Conservation (phyloP, 768 basidiomycete species). For the Pleurotus tuoliensis region DNA sequence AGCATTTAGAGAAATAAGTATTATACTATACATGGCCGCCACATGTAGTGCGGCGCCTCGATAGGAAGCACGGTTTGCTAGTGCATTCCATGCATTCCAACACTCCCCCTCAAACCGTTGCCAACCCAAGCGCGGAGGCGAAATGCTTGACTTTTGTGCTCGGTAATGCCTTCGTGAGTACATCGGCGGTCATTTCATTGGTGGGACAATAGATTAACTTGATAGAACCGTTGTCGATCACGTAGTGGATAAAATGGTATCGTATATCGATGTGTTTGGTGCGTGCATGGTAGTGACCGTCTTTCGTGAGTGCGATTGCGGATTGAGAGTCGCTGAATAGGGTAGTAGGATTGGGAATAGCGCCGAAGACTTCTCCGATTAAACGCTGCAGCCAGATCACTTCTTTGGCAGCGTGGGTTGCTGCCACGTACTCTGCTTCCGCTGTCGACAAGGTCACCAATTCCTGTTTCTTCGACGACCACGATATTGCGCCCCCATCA, state of each 20-base stretch:
- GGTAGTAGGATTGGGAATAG: background rate
- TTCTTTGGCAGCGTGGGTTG: slow-evolving; percentile 13
- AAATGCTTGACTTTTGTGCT: slow-evolving; percentile 12
- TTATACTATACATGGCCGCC: too few relatives aligned
- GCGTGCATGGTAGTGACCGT: slow-evolving; percentile 21
- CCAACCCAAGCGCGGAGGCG: slow-evolving; percentile 3
- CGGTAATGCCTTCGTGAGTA: slow-evolving; percentile 22
- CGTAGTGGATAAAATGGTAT: slow-evolving; percentile 22
- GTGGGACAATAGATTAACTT: slow-evolving; percentile 12
- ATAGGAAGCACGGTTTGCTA: too few relatives aligned
- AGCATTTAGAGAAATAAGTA: too few relatives aligned
- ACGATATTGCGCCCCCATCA: slow-evolving; percentile 20
- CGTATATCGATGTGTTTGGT: slow-evolving; percentile 31
- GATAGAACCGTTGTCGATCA: slow-evolving; percentile 12
- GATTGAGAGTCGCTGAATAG: slow-evolving; percentile 13
- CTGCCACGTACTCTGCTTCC: slow-evolving; percentile 16
- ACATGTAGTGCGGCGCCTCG: too few relatives aligned
- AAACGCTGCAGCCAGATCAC: slow-evolving; percentile 22
- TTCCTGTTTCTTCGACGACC: slow-evolving; percentile 21
- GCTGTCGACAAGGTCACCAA: slow-evolving; percentile 13
- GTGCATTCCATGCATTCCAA: too few relatives aligned
- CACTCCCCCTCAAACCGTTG: slow-evolving; percentile 12
- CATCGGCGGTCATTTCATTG: slow-evolving; percentile 24
- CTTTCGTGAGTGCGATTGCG: slow-evolving; percentile 15
- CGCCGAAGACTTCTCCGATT: slow-evolving; percentile 12